Conservation (phyloP, 495 filamentous ascomycete species). For the Xylaria flabelliformis region DNA sequence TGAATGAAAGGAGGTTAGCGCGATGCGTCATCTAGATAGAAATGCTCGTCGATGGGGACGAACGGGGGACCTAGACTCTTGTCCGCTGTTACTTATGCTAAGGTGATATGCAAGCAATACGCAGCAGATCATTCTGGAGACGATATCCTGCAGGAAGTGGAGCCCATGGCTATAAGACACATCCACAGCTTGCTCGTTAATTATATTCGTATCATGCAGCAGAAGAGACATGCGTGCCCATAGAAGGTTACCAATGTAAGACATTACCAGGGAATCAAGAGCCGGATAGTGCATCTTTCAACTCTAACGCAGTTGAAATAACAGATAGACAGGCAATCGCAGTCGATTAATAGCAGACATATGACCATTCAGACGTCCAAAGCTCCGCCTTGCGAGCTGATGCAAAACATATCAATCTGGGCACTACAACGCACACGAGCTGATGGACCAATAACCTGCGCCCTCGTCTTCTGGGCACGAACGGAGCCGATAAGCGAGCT, state of each 20-base stretch:
- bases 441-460: constrained; percentile 17
- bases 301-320: constrained; percentile 1
- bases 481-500: constrained; percentile 29
- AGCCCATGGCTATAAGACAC: constrained; percentile 12
- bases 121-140: constrained; percentile 24
- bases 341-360: background rate
- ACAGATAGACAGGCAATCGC: background rate
- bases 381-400: constrained; percentile 19
- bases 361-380: background rate
- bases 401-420: constrained; percentile 25
- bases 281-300: constrained; percentile 28
- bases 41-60: background rate
- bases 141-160: constrained; percentile 18
- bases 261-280: constrained; percentile 24
- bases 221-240: constrained; percentile 5
- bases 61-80: background rate
- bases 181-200: constrained; percentile 20
- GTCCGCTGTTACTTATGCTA: constrained; percentile 9
- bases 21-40: constrained; percentile 11
- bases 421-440: constrained; percentile 18
- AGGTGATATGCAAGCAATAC: constrained; percentile 20
- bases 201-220: constrained; percentile 25
- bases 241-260: constrained; percentile 13
- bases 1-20: constrained; percentile 2
- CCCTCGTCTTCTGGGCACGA: constrained; percentile 17